Conservation (phyloP, 2,329 filamentous ascomycete species). For the Fusarium hostae region DNA sequence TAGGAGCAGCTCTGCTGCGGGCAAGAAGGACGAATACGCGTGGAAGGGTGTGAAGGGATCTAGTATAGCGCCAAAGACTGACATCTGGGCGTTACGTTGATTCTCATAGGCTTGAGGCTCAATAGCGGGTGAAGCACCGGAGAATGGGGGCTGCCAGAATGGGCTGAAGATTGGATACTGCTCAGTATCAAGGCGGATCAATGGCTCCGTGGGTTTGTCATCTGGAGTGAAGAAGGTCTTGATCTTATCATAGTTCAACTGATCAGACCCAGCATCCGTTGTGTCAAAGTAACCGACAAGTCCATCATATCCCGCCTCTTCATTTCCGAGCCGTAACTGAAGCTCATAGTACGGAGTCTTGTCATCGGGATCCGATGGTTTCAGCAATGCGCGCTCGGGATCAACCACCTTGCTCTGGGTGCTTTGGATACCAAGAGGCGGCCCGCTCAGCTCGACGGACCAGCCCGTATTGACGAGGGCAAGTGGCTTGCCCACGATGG, state of each 20-base stretch:
- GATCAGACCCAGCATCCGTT: neutral
- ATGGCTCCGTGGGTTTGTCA: neutral
- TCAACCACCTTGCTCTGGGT: neutral
- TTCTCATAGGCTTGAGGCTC: neutral
- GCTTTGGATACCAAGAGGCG: slow-evolving; percentile 33
- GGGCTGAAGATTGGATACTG: slow-evolving; percentile 44
- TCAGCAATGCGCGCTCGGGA: neutral
- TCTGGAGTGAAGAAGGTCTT: slow-evolving; percentile 44
- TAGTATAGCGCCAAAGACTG: slow-evolving; percentile 47
- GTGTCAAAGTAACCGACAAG: slow-evolving; percentile 54
- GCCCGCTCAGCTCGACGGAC: slow-evolving; percentile 48
- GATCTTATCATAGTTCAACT: slow-evolving; percentile 41
- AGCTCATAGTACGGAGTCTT: slow-evolving; percentile 47
- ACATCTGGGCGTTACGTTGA: slow-evolving; percentile 22
- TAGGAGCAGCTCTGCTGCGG: slow-evolving; percentile 42
- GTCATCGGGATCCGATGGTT: neutral
- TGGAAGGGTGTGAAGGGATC: slow-evolving; percentile 54
- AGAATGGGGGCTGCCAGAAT: slow-evolving; percentile 39
- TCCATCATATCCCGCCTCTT: slow-evolving; percentile 49
- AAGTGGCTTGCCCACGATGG: slow-evolving; percentile 54
- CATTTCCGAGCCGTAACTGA: slow-evolving; percentile 52
- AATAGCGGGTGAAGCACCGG: neutral
- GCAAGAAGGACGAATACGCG: slow-evolving; percentile 50
- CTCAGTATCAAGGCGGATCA: neutral
- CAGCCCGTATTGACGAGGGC: slow-evolving; percentile 55